Base-by-base conservation (phyloP, 1,139 yeast species). In the Meyerozyma carpophila region DNA sequence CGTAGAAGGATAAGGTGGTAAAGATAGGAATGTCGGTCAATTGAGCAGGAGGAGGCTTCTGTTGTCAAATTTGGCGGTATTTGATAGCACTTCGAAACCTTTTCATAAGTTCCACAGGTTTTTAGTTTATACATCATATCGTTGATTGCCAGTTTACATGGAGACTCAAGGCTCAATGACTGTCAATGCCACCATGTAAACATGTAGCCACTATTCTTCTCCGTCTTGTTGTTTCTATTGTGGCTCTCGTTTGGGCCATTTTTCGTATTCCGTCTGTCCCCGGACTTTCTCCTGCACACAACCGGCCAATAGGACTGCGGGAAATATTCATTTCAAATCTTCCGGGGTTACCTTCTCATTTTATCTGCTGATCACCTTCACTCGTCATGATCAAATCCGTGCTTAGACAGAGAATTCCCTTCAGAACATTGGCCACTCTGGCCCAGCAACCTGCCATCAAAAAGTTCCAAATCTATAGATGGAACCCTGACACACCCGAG, bases 401-500 rank as follows among this genome's bases (percentile, higher is more conserved):
- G 32, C 43, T 55, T 40, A 59, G 61, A 47, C 52, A 54, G 32
- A 47, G 51, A 40, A 39, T 49, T 11, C 43, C 52, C 14, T 44
- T 58, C 43, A 68, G 77, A 59, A 55, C 64, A 13, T 67, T 73
- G 54, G 78, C 78, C 48, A 71, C 78, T 39, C 60, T 60, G 43
- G 70, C 68, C 47, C 61, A 65, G 49, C 52, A 73, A 8, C 82
- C 84, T 46, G 76, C 84, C 53, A 52, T 84, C 56, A 93, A 93
- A 75, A 81, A 84, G 43, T 90, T 93, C 69, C 89, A 91, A 65
- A 83, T 93, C 57, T 93, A 93, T 77, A 83, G 98, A 75, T 93
- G 98, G 98, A 87, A 87, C 62, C 99, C 99, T 46, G 99, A 93
- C 63, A 81, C 89, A 47, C 99, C 98, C 44, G 93, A 88, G 57